Evolutionary conservation across 139 green algal species (phyloP).

Genomic region (Coelastrella sp.): DNA sequence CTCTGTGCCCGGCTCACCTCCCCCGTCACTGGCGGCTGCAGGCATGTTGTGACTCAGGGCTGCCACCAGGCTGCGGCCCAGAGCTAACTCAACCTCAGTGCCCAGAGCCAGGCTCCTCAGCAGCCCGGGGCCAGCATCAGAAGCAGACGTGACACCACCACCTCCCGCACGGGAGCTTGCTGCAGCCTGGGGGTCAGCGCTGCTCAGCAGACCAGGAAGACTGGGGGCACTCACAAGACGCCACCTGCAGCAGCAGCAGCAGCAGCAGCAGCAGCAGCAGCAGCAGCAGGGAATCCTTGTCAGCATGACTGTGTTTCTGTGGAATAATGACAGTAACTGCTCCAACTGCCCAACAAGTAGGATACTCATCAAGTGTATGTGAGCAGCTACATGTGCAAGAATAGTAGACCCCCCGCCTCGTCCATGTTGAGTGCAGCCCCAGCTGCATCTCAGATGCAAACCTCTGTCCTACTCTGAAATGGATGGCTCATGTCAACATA

Average conservation of each 20-base stretch:
- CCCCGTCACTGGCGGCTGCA: slow-evolving; percentile 72
- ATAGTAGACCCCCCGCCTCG: no score
- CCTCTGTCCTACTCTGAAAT: no score
- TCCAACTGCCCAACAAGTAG: no score
- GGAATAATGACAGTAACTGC: no score
- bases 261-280: no score
- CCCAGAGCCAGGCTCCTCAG: slow-evolving; percentile 63
- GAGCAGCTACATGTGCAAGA: no score
- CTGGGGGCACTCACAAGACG: slow-evolving; percentile 89
- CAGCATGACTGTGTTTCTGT: no score
- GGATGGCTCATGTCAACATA: no score
- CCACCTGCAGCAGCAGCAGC: slow-evolving; percentile 72
- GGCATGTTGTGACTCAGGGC: slow-evolving; percentile 78
- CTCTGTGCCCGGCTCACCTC: slow-evolving; percentile 70
- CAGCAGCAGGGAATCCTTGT: no score
- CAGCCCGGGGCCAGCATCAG: slow-evolving; percentile 53
- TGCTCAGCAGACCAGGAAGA: slow-evolving; percentile 76
- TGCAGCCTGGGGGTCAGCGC: slow-evolving; percentile 66
- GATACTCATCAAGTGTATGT: no score
- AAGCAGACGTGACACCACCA: slow-evolving; percentile 29
- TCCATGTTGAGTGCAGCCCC: no score
- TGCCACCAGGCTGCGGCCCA: slow-evolving; percentile 73
- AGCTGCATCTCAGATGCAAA: no score
- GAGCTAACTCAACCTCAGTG: slow-evolving; percentile 95
- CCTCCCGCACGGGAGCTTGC: slow-evolving; percentile 57